These are phyloP conservation scores for Fusarium buharicum DNA, from an alignment of 2,329 filamentous ascomycete species.

Conservation along the genomic window DNA sequence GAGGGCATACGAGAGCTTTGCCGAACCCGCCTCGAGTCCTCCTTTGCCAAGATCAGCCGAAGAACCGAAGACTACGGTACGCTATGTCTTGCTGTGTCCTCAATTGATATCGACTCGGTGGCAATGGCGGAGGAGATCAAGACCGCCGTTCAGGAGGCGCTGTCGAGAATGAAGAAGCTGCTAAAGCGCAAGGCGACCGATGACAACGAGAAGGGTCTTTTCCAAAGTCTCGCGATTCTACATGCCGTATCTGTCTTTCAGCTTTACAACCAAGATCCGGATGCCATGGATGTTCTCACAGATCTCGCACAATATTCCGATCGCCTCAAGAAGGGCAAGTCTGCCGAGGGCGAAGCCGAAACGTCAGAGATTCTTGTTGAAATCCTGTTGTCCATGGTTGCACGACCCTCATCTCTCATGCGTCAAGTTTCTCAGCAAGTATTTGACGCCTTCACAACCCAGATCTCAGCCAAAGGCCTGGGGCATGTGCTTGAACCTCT, in stretches of 20 bases:
- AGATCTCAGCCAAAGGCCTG: conserved; percentile 78
- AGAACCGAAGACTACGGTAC: conserved; percentile 63
- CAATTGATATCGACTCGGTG: conserved; percentile 63
- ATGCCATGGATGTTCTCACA: conserved; percentile 82
- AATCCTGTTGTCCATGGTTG: conserved; percentile 88
- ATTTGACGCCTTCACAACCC: conserved; percentile 81
- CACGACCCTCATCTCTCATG: conserved; percentile 84
- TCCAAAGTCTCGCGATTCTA: conserved; percentile 78
- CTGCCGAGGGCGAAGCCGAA: conserved; percentile 62
- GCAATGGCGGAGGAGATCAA: conserved; percentile 66
- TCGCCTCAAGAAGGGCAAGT: conserved; percentile 63
- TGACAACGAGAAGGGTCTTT: conserved; percentile 53
- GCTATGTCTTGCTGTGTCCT: conserved; percentile 64
- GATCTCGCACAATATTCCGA: conserved; percentile 83
- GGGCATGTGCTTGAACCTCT: conserved; percentile 75
- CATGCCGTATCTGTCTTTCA: conserved; percentile 88
- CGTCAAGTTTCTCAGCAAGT: conserved; percentile 88
- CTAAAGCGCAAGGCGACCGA: conserved; percentile 55
- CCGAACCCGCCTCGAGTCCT: conserved; percentile 66
- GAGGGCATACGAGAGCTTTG: conserved; percentile 65
- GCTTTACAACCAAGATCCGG: conserved; percentile 88
- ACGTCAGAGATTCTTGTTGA: conserved; percentile 82
- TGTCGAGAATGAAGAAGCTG: conserved; percentile 64
- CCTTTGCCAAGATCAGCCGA: conserved; percentile 67
- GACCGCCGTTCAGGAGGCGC: conserved; percentile 62